Percentiles rank a stretch among this genome's conserved stretches.
phyloP scores from a whole-genome alignment of 768 basidiomycete genomes.

The Amyloporia xantha region DNA sequence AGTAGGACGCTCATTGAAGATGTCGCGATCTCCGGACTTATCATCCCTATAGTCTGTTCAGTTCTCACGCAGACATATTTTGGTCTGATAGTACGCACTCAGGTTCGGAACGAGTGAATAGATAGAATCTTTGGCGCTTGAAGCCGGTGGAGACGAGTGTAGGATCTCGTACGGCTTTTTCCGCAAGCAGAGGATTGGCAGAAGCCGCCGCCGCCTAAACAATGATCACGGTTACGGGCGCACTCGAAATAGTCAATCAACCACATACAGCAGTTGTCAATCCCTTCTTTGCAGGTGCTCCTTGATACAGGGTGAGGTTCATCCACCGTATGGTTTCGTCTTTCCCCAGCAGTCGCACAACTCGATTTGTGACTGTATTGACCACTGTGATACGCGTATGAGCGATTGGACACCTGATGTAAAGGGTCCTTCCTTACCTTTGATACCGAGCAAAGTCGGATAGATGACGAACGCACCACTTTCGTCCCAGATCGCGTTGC shows the following conservation, averaged over 20 bases:
- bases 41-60: conserved; percentile 49
- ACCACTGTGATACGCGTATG: conserved; percentile 66
- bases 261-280: conserved; percentile 71
- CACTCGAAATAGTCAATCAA: conserved; percentile 1
- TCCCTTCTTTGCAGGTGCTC: conserved; percentile 83
- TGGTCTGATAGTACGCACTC: conserved; percentile 53
- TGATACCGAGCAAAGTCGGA: conserved; percentile 89
- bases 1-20: conserved; percentile 97
- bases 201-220: conserved; percentile 89
- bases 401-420: neutral
- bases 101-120: conserved; percentile 87
- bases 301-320: conserved; percentile 88
- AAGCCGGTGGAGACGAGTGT: conserved; percentile 90
- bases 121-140: conserved; percentile 88
- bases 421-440: conserved; percentile 61
- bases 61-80: neutral
- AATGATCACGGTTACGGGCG: conserved; percentile 1
- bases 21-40: conserved; percentile 86
- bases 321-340: conserved; percentile 90
- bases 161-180: conserved; percentile 79
- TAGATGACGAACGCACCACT: conserved; percentile 93
- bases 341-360: conserved; percentile 82
- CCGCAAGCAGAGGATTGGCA: conserved; percentile 88
- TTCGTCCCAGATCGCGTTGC: conserved; percentile 96
- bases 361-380: conserved; percentile 91